phyloP scores from a whole-genome alignment of 352 stramenopile species.

The Phytophthora pluvialis region DNA sequence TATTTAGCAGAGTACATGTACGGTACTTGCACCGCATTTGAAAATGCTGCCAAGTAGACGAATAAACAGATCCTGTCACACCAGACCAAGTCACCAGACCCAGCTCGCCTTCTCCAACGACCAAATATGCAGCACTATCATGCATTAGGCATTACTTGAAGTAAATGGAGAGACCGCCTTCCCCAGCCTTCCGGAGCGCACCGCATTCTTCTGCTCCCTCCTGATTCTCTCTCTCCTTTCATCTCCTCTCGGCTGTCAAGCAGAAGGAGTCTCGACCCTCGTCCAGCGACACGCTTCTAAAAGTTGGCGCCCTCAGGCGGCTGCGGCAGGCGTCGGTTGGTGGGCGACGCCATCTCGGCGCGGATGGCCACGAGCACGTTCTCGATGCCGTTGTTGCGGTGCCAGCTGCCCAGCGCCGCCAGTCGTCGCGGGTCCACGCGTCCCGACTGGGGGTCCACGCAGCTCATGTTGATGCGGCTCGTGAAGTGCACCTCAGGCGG shows the following conservation, averaged over 20 bases:
- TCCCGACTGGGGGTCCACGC: slow-evolving; percentile 92
- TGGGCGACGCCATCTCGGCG: slow-evolving; percentile 89
- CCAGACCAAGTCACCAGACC: background rate
- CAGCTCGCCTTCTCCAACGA: background rate
- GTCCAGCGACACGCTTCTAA: slow-evolving; percentile 62
- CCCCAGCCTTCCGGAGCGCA: slow-evolving; percentile 7
- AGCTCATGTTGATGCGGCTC: slow-evolving; percentile 98
- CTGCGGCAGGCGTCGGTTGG: slow-evolving; percentile 91
- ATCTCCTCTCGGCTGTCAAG: slow-evolving; percentile 16
- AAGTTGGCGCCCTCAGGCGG: slow-evolving; percentile 92
- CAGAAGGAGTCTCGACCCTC: slow-evolving; percentile 11
- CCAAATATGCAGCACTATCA: slow-evolving; percentile 40
- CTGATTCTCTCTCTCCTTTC: slow-evolving; percentile 12
- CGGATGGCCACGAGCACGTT: slow-evolving; percentile 90
- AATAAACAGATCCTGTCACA: slow-evolving; percentile 3
- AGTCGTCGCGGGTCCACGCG: slow-evolving; percentile 84
- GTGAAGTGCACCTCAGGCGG: slow-evolving; percentile 96
- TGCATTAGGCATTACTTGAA: slow-evolving; percentile 44
- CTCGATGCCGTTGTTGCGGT: slow-evolving; percentile 92
- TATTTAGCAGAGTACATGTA: slow-evolving; percentile 39
- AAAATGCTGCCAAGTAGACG: slow-evolving; percentile 15
- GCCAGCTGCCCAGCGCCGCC: slow-evolving; percentile 74
- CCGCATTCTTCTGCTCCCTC: slow-evolving; percentile 9
- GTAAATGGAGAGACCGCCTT: slow-evolving; percentile 14
- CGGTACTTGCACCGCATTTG: slow-evolving; percentile 3